Base-by-base conservation (phyloP, 108 stramenopile genomes). In the Nitzschia putrida region DNA sequence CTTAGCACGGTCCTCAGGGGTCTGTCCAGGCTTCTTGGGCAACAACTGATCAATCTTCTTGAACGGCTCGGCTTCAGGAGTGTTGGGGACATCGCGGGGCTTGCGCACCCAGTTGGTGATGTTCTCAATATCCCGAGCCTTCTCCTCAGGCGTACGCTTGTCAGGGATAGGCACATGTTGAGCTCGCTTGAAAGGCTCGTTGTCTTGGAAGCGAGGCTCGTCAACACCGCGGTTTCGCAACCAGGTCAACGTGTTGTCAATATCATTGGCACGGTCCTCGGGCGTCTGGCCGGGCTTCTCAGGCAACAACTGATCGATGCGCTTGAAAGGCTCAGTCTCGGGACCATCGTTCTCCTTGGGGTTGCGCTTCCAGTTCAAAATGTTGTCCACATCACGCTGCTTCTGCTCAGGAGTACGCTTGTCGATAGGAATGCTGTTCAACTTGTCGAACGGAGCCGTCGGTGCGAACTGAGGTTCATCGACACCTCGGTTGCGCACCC, bases 91-190 rank as follows among this genome's bases (percentile, higher is more conserved):
- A 10, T 75, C 74, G 21, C 56, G 20, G 8, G 66, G 49, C 43
- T 70, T 77, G 29, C 81, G 76, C 12, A 82, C 24, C 81, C 81
- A 82, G 67, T 77, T 69, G 57, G 66, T 39, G 9, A 67, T 38
- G 41, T 72, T 37, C 25, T 60, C 61, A 63, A 72, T 12, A 56
- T 72, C 71, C 40, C 42, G 26, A 20, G 59, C 53, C 59, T 64
- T 61, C 51, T 69, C 50, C 59, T 68, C 67, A 11, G 74, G 74
- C 40, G 72, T 65, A 29, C 74, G 56, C 39, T 54, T 68, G 13
- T 70, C 69, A 18, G 44, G 59, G 64, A 77, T 77, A 61, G 20
- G 61, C 26, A 58, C 43, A 21, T 1, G 55, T 11, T 56, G 57
- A 18, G 50, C 63, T 50, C 26, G 57, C 54, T 59, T 10, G 49